Percentiles rank a stretch among this genome's conserved stretches.
phyloP scores from a whole-genome alignment of 768 basidiomycete species.

The Cystobasidium onofrii region DNA sequence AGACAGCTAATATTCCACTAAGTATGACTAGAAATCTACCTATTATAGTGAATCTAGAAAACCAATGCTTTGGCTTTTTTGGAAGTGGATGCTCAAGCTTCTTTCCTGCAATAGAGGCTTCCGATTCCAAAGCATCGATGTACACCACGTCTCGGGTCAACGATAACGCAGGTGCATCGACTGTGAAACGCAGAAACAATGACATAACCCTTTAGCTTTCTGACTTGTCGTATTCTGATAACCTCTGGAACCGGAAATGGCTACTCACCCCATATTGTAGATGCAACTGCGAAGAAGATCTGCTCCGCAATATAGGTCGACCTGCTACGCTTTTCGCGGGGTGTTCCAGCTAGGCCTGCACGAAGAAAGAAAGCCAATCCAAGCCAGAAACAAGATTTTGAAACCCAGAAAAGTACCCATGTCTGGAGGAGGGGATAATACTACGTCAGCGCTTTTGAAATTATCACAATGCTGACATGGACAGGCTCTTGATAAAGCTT shows the following conservation, averaged over 20 bases:
- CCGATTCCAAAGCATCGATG: neutral
- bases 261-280: slow-evolving; percentile 15
- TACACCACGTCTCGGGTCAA: slow-evolving; percentile 17
- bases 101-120: neutral
- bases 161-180: slow-evolving; percentile 9
- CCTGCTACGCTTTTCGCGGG: neutral
- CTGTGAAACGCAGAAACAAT: neutral
- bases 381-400: slow-evolving; percentile 17
- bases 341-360: slow-evolving; percentile 1
- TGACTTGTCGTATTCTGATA: too few relatives aligned
- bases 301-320: slow-evolving; percentile 8
- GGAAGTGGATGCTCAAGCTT: neutral
- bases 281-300: slow-evolving; percentile 14
- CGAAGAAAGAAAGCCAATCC: slow-evolving; percentile 16
- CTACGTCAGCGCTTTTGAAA: too few relatives aligned
- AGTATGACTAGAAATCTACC: neutral
- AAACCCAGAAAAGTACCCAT: neutral
- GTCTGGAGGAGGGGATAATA: neutral
- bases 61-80: slow-evolving; percentile 8
- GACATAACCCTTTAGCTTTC: too few relatives aligned
- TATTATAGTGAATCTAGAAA: slow-evolving; percentile 1
- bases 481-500: neutral
- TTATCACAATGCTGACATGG: too few relatives aligned
- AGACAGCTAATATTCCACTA: neutral
- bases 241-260: too few relatives aligned